Conservation (phyloP, 176 grass and related monocot genomes). For the Aegilops bicornis region DNA sequence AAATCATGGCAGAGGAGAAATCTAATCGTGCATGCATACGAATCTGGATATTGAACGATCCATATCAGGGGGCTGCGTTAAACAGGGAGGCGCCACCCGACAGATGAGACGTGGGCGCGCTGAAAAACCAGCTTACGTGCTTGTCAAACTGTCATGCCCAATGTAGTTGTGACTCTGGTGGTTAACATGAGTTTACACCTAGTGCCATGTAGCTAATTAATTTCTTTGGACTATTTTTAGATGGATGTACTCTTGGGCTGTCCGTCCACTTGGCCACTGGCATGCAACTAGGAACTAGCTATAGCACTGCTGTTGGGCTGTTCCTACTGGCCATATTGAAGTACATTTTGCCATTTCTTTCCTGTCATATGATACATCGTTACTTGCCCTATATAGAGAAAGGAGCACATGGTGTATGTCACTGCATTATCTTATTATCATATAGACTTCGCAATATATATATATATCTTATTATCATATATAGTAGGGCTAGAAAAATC, state of each 20-base stretch:
- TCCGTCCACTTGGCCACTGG: background rate
- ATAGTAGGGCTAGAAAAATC: too few relatives aligned
- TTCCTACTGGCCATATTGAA: background rate
- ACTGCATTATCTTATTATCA: background rate
- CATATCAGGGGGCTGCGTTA: background rate
- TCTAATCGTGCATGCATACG: slow-evolving; percentile 4
- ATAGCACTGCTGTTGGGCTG: background rate
- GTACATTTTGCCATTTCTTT: background rate
- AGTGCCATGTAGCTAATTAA: background rate
- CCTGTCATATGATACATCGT: background rate
- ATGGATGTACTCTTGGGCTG: background rate
- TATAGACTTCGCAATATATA: too few relatives aligned
- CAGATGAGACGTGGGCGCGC: slow-evolving; percentile 38
- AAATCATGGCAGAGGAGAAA: background rate
- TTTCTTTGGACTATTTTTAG: background rate
- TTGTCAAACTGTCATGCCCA: slow-evolving; percentile 48
- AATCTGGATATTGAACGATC: slow-evolving; percentile 5
- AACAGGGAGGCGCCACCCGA: slow-evolving; percentile 12
- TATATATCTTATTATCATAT: too few relatives aligned
- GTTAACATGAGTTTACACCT: slow-evolving; percentile 28
- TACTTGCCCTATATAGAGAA: background rate
- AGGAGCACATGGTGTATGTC: background rate
- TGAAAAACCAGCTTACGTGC: slow-evolving; percentile 39
- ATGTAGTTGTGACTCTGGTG: background rate
- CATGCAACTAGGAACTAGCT: background rate